These are phyloP conservation scores for Ogataea henricii DNA, from an alignment of 805 yeast genomes.

Conservation along the genomic window DNA sequence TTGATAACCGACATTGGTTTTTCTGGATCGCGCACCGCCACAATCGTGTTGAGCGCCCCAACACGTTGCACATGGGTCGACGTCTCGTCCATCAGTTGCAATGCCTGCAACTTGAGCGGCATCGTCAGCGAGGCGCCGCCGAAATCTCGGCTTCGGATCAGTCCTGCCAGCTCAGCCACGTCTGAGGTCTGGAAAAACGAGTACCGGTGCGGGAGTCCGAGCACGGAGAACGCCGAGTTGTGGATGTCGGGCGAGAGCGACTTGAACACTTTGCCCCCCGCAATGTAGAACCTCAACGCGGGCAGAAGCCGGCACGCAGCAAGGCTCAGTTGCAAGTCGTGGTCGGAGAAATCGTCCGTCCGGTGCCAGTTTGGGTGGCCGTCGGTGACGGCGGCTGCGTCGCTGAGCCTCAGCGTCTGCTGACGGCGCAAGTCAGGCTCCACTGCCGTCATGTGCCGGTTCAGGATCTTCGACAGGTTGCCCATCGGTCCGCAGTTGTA, in stretches of 20 bases:
- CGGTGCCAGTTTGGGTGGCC: background rate
- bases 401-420: background rate
- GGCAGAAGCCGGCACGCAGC: constrained; percentile 6
- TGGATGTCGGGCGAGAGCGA: constrained; percentile 8
- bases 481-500: constrained; percentile 6
- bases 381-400: background rate
- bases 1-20: background rate
- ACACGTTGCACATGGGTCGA: constrained; percentile 8
- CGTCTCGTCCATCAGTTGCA: constrained; percentile 8
- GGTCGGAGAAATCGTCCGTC: constrained; percentile 2
- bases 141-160: constrained; percentile 3
- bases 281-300: constrained; percentile 5
- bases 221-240: constrained; percentile 5
- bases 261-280: constrained; percentile 8
- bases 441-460: constrained; percentile 7
- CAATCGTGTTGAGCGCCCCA: constrained; percentile 7
- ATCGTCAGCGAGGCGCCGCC: constrained; percentile 9
- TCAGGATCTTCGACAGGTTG: constrained; percentile 5
- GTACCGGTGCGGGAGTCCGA: constrained; percentile 7
- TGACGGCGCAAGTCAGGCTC: constrained; percentile 3
- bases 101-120: constrained; percentile 8
- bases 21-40: constrained; percentile 6
- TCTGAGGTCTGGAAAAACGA: constrained; percentile 5
- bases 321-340: constrained; percentile 3
- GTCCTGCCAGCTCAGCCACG: background rate